Evolutionary conservation across 257 asterid species (phyloP).

Genomic region (Nicotiana benthamiana): DNA sequence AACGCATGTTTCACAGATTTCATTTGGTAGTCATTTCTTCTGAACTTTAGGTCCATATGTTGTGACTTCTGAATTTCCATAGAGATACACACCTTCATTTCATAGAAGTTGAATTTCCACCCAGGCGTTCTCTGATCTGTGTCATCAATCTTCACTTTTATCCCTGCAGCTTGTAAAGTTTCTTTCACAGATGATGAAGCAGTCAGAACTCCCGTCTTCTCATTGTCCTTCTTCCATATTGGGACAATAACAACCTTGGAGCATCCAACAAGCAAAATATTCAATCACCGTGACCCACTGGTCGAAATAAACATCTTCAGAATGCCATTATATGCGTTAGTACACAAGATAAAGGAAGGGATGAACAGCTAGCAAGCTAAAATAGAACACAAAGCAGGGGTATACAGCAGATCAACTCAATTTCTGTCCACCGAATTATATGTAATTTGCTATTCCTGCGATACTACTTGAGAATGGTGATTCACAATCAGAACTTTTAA

Average conservation of each 20-base stretch:
- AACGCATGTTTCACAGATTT: not conserved
- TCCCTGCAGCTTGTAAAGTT: conserved; percentile 63
- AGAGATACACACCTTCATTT: conserved; percentile 71
- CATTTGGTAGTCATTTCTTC: not conserved
- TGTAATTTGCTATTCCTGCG: not conserved
- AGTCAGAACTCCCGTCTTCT: conserved; percentile 56
- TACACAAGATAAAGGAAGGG: not conserved
- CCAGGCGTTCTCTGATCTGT: conserved; percentile 99
- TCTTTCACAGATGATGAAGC: conserved; percentile 69
- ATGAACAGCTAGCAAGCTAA: not conserved
- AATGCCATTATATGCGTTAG: not conserved
- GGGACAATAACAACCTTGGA: conserved; percentile 85
- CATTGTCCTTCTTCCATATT: conserved; percentile 83
- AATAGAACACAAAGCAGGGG: not conserved
- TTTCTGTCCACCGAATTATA: not conserved
- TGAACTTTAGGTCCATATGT: not conserved
- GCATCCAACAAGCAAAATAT: conserved; percentile 5
- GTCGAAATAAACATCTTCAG: not conserved
- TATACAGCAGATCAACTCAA: not conserved
- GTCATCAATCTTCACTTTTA: conserved; percentile 75
- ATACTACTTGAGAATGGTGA: not conserved
- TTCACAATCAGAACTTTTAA: not conserved
- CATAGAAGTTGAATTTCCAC: conserved; percentile 97
- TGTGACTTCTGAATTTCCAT: not conserved
- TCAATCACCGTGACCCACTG: not conserved